phyloP scores from a whole-genome alignment of 2,329 filamentous ascomycete genomes.

The Sporothrix schenckii region DNA sequence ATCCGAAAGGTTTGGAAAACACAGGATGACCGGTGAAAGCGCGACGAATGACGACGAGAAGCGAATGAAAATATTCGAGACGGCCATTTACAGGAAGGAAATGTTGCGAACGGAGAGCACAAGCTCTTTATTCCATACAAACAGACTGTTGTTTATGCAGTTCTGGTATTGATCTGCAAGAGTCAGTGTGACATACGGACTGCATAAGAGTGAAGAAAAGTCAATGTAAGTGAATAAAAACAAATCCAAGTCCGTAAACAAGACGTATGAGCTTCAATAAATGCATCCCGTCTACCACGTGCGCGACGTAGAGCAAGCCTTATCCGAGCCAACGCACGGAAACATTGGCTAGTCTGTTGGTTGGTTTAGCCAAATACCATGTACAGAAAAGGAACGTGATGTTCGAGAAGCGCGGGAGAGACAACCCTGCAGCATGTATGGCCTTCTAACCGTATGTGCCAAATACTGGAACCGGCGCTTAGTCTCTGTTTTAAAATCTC shows the following conservation, averaged over 20 bases:
- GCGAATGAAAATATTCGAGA: not conserved
- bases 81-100: not conserved
- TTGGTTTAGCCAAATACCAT: no score
- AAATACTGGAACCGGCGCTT: not conserved
- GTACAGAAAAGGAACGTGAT: no score
- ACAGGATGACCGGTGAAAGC: not conserved
- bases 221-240: not conserved
- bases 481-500: conserved; percentile 3
- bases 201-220: not conserved
- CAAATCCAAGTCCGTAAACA: not conserved
- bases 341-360: no score
- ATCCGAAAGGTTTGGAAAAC: not conserved
- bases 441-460: not conserved
- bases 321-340: no score
- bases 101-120: not conserved
- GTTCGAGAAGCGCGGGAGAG: not conserved
- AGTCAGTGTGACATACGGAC: not conserved
- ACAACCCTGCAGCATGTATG: not conserved
- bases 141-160: not conserved
- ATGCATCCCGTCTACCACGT: no score
- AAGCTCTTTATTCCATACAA: not conserved
- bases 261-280: not conserved
- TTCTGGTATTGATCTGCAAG: not conserved
- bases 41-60: not conserved
- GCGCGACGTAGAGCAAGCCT: no score